phyloP scores from a whole-genome alignment of 257 asterid species.

The Anisodus acutangulus region DNA sequence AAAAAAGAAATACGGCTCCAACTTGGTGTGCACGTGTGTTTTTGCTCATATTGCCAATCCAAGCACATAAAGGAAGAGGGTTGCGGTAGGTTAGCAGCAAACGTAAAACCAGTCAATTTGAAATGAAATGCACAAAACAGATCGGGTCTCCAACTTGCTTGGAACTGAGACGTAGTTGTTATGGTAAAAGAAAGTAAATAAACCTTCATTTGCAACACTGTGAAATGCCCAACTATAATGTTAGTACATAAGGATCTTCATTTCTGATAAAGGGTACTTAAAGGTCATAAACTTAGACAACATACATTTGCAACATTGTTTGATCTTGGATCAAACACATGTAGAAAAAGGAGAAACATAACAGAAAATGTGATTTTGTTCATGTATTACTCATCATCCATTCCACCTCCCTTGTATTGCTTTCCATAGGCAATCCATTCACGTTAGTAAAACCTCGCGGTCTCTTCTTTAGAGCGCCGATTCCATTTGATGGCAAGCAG shows the following conservation, averaged over 20 bases:
- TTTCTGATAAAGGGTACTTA: slow-evolving; percentile 7
- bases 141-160: not conserved
- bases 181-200: not conserved
- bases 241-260: not conserved
- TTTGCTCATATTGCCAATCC: not conserved
- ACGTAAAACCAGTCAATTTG: not conserved
- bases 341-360: slow-evolving; percentile 2
- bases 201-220: not conserved
- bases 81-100: not conserved
- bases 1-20: not conserved
- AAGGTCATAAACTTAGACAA: slow-evolving; percentile 35
- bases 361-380: slow-evolving; percentile 9
- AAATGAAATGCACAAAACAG: not conserved
- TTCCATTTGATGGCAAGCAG: slow-evolving; percentile 49
- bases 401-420: slow-evolving; percentile 56
- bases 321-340: slow-evolving; percentile 26
- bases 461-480: slow-evolving; percentile 65
- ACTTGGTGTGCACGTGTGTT: not conserved
- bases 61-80: not conserved
- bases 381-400: slow-evolving; percentile 70
- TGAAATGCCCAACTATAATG: not conserved
- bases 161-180: not conserved
- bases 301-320: slow-evolving; percentile 43
- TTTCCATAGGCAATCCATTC: slow-evolving; percentile 51
- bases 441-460: slow-evolving; percentile 46